Conservation (phyloP, 2,329 filamentous ascomycete species). For the Fonsecaea erecta region DNA sequence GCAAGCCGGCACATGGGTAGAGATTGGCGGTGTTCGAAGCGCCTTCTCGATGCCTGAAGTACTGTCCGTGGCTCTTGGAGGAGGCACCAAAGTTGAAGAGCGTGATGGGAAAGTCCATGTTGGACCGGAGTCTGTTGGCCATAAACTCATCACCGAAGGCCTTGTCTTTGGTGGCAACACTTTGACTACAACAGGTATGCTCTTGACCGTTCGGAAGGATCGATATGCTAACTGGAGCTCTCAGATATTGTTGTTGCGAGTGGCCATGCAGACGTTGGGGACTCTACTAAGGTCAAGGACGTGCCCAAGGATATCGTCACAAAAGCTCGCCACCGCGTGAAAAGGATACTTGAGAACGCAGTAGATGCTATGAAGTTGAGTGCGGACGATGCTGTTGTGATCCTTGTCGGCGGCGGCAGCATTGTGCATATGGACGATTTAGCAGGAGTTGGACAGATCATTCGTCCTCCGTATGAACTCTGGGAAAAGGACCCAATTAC, state of each 20-base stretch:
- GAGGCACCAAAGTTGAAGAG: conserved; percentile 53
- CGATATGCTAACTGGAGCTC: neutral
- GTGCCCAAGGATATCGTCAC: conserved; percentile 43
- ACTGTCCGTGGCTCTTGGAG: conserved; percentile 61
- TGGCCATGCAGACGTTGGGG: conserved; percentile 39
- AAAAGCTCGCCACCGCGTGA: conserved; percentile 47
- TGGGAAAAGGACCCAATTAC: neutral
- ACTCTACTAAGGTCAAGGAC: conserved; percentile 34
- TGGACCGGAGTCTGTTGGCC: conserved; percentile 62
- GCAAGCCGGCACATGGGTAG: conserved; percentile 62
- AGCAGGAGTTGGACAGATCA: conserved; percentile 56
- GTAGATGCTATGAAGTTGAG: conserved; percentile 64
- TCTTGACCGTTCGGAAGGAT: conserved; percentile 30
- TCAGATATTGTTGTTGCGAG: conserved; percentile 53
- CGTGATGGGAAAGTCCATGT: conserved; percentile 43
- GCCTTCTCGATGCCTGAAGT: conserved; percentile 64
- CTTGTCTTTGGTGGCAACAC: conserved; percentile 59
- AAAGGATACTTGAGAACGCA: conserved; percentile 55
- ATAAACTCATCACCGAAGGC: conserved; percentile 54
- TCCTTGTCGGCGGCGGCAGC: conserved; percentile 64
- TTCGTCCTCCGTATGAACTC: conserved; percentile 49
- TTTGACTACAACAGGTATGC: conserved; percentile 58
- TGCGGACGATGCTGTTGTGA: conserved; percentile 53
- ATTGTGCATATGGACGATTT: conserved; percentile 57
- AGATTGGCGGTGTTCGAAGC: conserved; percentile 63